phyloP scores from a whole-genome alignment of 2,329 filamentous ascomycete genomes.

The Venturia nashicola region DNA sequence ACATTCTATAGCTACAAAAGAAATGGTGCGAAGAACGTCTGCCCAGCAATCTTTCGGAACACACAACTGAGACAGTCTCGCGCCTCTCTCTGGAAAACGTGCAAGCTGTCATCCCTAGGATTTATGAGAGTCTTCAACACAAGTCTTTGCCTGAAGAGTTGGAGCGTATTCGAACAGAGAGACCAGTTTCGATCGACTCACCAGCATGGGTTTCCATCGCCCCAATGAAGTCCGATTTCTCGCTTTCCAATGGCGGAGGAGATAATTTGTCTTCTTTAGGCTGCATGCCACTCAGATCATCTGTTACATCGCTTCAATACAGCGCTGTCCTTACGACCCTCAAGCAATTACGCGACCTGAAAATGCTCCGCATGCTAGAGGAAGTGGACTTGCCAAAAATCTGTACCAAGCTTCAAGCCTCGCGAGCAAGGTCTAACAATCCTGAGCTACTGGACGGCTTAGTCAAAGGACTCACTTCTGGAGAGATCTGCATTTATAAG shows the following conservation, averaged over 20 bases:
- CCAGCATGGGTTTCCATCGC: background rate
- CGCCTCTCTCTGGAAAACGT: background rate
- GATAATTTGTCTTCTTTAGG: background rate
- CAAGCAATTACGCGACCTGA: background rate
- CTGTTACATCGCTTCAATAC: background rate
- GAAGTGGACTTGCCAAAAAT: slow-evolving; percentile 3
- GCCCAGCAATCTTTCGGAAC: background rate
- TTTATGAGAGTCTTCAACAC: background rate
- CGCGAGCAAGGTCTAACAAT: background rate
- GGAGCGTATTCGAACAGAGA: background rate
- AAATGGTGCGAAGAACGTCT: background rate
- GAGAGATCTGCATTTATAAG: slow-evolving; percentile 2
- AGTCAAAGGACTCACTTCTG: background rate
- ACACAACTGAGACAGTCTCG: background rate
- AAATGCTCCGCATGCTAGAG: slow-evolving; percentile 3
- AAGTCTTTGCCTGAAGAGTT: background rate
- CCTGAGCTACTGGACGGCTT: background rate
- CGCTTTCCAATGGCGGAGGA: background rate
- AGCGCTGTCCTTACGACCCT: background rate
- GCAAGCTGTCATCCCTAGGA: background rate
- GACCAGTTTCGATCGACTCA: background rate
- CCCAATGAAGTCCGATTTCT: background rate
- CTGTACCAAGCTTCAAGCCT: background rate
- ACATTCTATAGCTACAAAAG: background rate
- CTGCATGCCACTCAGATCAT: background rate